Conservation (phyloP, 2,329 filamentous ascomycete genomes). For the Paecilomyces sp. region DNA sequence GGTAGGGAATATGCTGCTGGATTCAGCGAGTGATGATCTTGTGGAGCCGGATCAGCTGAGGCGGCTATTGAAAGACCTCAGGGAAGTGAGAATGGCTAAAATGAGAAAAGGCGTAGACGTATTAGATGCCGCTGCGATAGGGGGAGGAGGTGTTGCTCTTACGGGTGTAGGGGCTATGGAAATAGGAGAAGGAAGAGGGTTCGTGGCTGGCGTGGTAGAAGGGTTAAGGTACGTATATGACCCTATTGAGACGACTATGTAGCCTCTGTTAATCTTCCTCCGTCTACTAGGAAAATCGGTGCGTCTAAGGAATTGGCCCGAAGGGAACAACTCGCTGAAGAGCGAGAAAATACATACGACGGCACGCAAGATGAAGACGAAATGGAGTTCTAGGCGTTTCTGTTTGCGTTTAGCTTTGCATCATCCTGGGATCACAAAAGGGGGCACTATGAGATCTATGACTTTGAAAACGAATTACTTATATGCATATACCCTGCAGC, state of each 20-base stretch:
- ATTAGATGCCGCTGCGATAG: constrained; percentile 48
- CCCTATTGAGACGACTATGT: not conserved
- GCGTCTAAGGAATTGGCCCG: constrained; percentile 70
- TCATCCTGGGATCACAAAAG: constrained; percentile 1
- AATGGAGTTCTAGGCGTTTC: constrained; percentile 41
- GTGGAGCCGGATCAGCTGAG: constrained; percentile 65
- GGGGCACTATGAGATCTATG: constrained; percentile 5
- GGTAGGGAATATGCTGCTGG: constrained; percentile 76
- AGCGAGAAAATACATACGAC: constrained; percentile 48
- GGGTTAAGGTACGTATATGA: constrained; percentile 53
- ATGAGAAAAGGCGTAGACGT: constrained; percentile 67
- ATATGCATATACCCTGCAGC: constrained; percentile 31
- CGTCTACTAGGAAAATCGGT: constrained; percentile 59
- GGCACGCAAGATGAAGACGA: constrained; percentile 48
- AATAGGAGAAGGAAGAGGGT: constrained; percentile 75
- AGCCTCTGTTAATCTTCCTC: not conserved
- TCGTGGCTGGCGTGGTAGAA: constrained; percentile 80
- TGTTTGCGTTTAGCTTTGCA: constrained; percentile 5
- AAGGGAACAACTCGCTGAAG: constrained; percentile 68
- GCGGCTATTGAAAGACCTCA: constrained; percentile 68
- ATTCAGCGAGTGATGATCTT: constrained; percentile 78
- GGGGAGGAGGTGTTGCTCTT: constrained; percentile 61
- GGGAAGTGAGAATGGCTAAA: constrained; percentile 86
- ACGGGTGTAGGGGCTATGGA: constrained; percentile 91
- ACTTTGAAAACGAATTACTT: constrained; percentile 1